phyloP scores from a whole-genome alignment of 345 rosid genomes.

The Euphorbia peplus region DNA sequence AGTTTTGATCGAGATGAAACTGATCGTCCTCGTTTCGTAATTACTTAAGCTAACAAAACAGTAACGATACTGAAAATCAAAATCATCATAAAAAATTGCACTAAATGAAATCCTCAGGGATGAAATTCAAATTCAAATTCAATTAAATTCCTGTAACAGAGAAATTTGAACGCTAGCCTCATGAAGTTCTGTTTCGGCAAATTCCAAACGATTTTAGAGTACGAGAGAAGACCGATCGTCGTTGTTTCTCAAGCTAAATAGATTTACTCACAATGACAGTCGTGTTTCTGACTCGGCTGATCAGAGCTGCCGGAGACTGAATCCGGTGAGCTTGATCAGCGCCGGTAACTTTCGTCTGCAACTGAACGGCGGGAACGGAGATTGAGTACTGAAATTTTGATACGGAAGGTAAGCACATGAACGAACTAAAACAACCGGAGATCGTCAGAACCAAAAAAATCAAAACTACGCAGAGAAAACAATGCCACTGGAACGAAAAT shows the following conservation, averaged over 20 bases:
- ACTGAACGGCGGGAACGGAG: conserved; percentile 25
- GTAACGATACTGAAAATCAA: too few relatives aligned
- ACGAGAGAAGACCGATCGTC: background rate
- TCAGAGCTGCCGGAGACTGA: conserved; percentile 10
- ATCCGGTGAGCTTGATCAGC: conserved; percentile 32
- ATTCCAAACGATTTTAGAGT: conserved; percentile 2
- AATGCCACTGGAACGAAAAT: conserved; percentile 6
- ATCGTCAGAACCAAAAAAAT: conserved; percentile 22
- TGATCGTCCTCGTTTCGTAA: too few relatives aligned
- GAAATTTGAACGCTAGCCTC: too few relatives aligned
- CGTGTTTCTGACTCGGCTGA: conserved; percentile 17
- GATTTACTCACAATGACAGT: conserved; percentile 9
- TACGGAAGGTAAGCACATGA: conserved; percentile 22
- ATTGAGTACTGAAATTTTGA: conserved; percentile 17
- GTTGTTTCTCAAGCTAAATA: background rate
- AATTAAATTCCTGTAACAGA: too few relatives aligned
- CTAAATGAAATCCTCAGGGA: too few relatives aligned
- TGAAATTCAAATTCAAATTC: too few relatives aligned
- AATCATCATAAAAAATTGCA: too few relatives aligned
- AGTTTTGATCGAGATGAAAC: too few relatives aligned
- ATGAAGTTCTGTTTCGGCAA: too few relatives aligned
- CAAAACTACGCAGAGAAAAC: conserved; percentile 20
- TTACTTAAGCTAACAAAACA: too few relatives aligned
- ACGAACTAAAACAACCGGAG: conserved; percentile 20
- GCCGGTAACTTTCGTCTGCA: conserved; percentile 27